Percentiles rank a stretch among this genome's conserved stretches.
Evolutionary conservation across 1,284 basidiomycete species (phyloP).

Genomic region (Pseudozyma pruni): DNA sequence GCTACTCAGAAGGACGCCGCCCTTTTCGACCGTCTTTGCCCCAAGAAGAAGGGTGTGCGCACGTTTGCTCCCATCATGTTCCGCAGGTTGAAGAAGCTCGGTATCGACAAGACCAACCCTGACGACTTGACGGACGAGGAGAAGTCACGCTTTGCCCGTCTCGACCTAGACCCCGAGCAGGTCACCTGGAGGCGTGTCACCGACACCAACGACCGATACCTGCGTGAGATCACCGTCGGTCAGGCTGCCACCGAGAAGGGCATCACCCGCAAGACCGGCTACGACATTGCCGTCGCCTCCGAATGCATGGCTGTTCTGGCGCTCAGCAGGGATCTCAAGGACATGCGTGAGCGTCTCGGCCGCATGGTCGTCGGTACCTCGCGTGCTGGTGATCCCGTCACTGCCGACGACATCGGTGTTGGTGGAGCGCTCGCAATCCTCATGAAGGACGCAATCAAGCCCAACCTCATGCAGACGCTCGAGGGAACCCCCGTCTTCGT

Average conservation of each 20-base stretch:
- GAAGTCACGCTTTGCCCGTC: constrained; percentile 85
- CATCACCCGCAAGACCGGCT: constrained; percentile 86
- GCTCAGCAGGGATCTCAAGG: constrained; percentile 83
- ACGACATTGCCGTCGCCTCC: constrained; percentile 96
- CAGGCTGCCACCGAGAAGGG: constrained; percentile 91
- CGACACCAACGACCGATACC: constrained; percentile 96
- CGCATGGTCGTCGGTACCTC: constrained; percentile 97
- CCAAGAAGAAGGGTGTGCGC: constrained; percentile 91
- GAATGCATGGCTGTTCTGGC: constrained; percentile 99
- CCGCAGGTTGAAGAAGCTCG: constrained; percentile 91
- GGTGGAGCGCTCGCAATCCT: constrained; percentile 95
- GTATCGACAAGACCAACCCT: constrained; percentile 93
- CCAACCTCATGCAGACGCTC: constrained; percentile 97
- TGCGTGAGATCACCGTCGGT: constrained; percentile 93
- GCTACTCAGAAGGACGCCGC: constrained; percentile 94
- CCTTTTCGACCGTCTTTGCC: constrained; percentile 90
- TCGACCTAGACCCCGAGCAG: constrained; percentile 89
- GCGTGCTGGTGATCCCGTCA: constrained; percentile 89
- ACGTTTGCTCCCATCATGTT: constrained; percentile 96
- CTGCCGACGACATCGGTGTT: constrained; percentile 95
- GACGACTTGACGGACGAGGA: constrained; percentile 93
- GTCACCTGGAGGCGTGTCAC: constrained; percentile 97
- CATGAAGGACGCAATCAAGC: constrained; percentile 99
- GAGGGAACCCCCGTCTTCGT: constrained; percentile 99
- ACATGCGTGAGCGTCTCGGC: constrained; percentile 91